Evolutionary conservation across 2,329 filamentous ascomycete genomes (phyloP).

Genomic region (Tolypocladium inflatum): DNA sequence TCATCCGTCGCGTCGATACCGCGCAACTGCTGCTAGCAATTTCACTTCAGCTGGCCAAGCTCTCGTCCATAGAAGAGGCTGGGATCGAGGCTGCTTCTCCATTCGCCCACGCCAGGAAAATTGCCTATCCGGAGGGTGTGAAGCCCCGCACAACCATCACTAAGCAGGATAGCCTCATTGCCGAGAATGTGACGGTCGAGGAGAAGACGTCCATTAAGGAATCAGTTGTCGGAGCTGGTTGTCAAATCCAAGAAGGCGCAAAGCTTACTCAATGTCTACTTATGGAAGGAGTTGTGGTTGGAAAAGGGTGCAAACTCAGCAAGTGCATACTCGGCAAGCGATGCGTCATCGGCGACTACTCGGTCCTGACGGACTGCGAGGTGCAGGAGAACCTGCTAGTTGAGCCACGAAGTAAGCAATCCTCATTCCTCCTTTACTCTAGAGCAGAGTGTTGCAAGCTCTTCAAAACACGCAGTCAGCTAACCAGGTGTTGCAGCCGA

Average conservation of each 20-base stretch:
- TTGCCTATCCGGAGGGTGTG: conserved; percentile 75
- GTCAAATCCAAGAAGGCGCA: conserved; percentile 76
- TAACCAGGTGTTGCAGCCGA: conserved; percentile 37
- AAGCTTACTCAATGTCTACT: conserved; percentile 79
- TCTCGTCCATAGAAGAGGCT: conserved; percentile 60
- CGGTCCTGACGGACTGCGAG: conserved; percentile 78
- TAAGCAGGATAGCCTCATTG: conserved; percentile 71
- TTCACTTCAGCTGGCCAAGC: conserved; percentile 78
- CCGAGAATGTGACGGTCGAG: conserved; percentile 80
- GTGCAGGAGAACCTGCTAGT: conserved; percentile 84
- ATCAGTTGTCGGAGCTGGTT: conserved; percentile 77
- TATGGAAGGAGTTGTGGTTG: conserved; percentile 86
- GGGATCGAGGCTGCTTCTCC: conserved; percentile 52
- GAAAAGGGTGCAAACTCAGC: conserved; percentile 74
- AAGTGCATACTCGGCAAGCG: conserved; percentile 79
- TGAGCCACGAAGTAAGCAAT: conserved; percentile 62
- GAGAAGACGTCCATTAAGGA: conserved; percentile 91
- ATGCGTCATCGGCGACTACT: conserved; percentile 74
- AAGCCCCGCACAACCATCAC: conserved; percentile 75
- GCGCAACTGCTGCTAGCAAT: conserved; percentile 70
- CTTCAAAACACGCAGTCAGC: no score
- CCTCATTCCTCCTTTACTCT: background rate
- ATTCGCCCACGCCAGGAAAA: conserved; percentile 69
- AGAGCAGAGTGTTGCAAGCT: background rate
- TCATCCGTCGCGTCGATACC: conserved; percentile 84